Conservation (phyloP, 257 asterid species). For the Capsicum pubescens region DNA sequence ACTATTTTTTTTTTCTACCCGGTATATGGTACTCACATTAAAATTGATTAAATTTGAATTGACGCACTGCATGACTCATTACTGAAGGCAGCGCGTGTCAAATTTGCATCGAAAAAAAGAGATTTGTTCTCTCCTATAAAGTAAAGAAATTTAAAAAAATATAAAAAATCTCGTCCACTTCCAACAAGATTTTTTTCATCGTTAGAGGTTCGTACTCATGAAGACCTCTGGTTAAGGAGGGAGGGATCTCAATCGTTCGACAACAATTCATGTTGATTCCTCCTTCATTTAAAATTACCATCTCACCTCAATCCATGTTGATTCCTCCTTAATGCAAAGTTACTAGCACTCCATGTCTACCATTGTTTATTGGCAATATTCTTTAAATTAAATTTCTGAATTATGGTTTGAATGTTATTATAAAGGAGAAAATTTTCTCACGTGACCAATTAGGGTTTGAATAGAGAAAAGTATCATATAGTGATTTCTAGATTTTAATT, state of each 20-base stretch:
- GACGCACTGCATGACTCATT: too few species aligned
- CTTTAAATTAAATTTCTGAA: background rate
- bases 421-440: background rate
- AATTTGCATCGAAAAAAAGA: too few species aligned
- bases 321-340: background rate
- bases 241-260: background rate
- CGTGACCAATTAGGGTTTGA: background rate
- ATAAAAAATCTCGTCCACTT: too few species aligned
- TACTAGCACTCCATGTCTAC: background rate
- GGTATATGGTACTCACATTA: too few species aligned
- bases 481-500: background rate
- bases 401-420: background rate
- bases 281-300: background rate
- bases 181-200: too few species aligned
- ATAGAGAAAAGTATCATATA: background rate
- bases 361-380: background rate
- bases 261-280: background rate
- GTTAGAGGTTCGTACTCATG: too few species aligned
- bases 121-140: too few species aligned
- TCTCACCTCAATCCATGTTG: background rate
- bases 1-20: background rate
- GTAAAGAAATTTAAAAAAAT: too few species aligned
- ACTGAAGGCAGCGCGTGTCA: too few species aligned
- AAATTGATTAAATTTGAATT: too few species aligned
- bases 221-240: background rate